Evolutionary conservation across 306 rosid species (phyloP), one percentile per base, ranked within the genome.

Genomic region (Oxytropis ochrocephala): DNA sequence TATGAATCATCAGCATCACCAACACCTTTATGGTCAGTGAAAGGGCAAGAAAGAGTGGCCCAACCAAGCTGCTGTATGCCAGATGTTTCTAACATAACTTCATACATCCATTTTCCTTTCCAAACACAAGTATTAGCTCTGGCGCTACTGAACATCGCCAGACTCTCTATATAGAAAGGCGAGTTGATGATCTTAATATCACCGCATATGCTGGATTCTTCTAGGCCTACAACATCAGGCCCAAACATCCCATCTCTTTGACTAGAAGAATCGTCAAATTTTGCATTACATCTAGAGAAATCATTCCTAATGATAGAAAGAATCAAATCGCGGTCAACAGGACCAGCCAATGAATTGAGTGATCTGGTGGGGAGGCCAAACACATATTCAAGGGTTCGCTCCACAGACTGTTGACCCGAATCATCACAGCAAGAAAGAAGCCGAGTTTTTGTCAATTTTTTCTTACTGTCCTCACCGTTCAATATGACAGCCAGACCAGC

Each of bases 21-120:
- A 42, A 94, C 99, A 77, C 96, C 99, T 85, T 91, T 79, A 14
- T 89, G 92, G 52, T 91, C 89, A 53, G 92, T 87, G 79, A 94
- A 94, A 66, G 92, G 97, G 66, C 92, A 94, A 69, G 95, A 85
- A 80, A 84, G 70, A 76, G 97, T 91, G 30, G 96, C 97, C 99
- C 99, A 94, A 54, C 99, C 99, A 81, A 94, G 86, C 81, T 94
- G 97, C 68, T 91, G 97, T 79, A 90, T 80, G 44, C 99, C 99
- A n/a, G 96, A 81, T 73, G 97, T 94, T 80, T 94, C 99, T 50
- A 94, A 75, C 76, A 80, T 41, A 73, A 89, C 92, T 79, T 94
- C 99, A 76, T 91, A 94, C 99, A 94, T 94, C 99, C 99, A 94
- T 84, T 94, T 94, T 63, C 99, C 97, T 69, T 84, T 87, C 96